These are phyloP conservation scores for Colletotrichum melonis DNA, from an alignment of 2,329 filamentous ascomycete species.

Conservation along the genomic window DNA sequence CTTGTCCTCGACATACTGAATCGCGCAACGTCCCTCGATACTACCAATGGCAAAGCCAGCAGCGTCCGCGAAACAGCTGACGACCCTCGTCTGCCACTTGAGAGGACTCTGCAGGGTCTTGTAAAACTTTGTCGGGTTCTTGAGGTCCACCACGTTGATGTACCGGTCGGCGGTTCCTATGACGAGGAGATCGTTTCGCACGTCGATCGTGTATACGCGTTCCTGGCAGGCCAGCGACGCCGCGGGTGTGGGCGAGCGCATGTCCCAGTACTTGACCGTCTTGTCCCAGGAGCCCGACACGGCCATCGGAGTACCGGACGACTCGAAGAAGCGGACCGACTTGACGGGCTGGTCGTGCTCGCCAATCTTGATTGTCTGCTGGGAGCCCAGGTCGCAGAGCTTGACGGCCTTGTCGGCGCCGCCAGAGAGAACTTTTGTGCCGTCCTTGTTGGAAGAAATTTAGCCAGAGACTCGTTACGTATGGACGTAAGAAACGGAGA, in stretches of 20 bases:
- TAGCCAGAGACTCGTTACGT: conserved; percentile 13
- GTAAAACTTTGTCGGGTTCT: conserved; percentile 90
- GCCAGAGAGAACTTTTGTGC: conserved; percentile 86
- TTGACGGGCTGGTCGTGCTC: conserved; percentile 88
- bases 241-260: conserved; percentile 73
- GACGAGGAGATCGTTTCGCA: conserved; percentile 88
- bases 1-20: conserved; percentile 98
- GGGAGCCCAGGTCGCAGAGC: conserved; percentile 82
- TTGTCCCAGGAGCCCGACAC: conserved; percentile 95
- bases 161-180: conserved; percentile 94
- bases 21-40: conserved; percentile 96
- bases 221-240: conserved; percentile 77
- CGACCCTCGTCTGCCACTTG: conserved; percentile 97
- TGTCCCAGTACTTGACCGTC: conserved; percentile 90
- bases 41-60: conserved; percentile 94
- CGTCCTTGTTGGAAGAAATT: conserved; percentile 71
- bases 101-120: conserved; percentile 96
- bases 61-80: conserved; percentile 94
- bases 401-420: conserved; percentile 93
- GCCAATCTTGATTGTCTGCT: conserved; percentile 78
- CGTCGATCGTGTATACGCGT: conserved; percentile 91
- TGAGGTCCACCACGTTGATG: conserved; percentile 94
- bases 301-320: conserved; percentile 79
- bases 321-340: conserved; percentile 81
- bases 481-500: neutral